Conservation (phyloP, 768 basidiomycete species). For the Tulasnella sp. region DNA sequence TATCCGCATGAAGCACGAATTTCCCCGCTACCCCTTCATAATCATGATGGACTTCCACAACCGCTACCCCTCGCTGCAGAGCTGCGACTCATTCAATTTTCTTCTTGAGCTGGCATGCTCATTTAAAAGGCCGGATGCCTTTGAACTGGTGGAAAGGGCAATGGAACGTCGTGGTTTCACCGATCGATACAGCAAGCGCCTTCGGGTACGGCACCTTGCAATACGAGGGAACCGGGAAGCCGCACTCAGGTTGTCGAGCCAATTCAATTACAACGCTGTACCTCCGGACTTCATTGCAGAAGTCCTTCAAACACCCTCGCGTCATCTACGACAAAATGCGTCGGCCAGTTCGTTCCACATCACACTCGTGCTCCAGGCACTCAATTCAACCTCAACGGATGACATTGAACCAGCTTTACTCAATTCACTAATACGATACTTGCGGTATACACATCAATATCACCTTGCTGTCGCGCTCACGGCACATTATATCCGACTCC, state of each 20-base stretch:
- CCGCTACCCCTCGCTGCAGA: conserved; percentile 4
- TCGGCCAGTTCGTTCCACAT: not conserved
- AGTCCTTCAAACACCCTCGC: not conserved
- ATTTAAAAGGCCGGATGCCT: not conserved
- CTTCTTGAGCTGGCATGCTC: conserved; percentile 8
- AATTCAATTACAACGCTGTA: not conserved
- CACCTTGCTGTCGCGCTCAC: not conserved
- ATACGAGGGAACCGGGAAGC: not conserved
- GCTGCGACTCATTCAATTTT: conserved; percentile 10
- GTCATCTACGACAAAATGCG: not conserved
- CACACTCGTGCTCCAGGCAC: not conserved
- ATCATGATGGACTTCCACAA: conserved; percentile 1
- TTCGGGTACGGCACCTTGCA: conserved; percentile 6
- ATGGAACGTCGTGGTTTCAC: conserved; percentile 1
- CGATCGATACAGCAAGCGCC: not conserved
- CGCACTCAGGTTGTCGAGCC: not conserved
- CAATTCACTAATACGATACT: not conserved
- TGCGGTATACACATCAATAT: not conserved
- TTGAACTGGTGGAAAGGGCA: not conserved
- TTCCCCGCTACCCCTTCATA: not conserved
- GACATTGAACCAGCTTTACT: not conserved
- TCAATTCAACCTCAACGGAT: not conserved
- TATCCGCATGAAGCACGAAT: not conserved
- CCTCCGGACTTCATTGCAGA: not conserved
- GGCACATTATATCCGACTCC: not conserved